Evolutionary conservation across 129 eudicot species (phyloP).

Genomic region (Escallonia rubra): DNA sequence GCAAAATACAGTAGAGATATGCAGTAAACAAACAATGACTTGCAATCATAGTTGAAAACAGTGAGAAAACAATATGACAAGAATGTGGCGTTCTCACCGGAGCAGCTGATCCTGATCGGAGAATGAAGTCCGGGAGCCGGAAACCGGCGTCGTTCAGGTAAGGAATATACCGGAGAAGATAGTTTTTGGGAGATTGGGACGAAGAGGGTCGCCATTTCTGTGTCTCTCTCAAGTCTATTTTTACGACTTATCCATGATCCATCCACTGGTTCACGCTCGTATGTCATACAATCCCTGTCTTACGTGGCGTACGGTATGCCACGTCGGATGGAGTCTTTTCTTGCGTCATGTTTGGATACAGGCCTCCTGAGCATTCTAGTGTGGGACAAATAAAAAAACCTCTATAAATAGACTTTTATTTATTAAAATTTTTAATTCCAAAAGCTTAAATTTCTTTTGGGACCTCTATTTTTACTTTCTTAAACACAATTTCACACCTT

Average conservation of each 20-base stretch:
- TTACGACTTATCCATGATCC: conserved; percentile 31
- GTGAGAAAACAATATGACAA: neutral
- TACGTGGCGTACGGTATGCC: conserved; percentile 27
- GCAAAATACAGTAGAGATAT: neutral
- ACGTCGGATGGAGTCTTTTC: neutral
- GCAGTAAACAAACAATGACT: neutral
- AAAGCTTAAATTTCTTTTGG: no score
- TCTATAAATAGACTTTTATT: no score
- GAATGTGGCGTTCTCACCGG: conserved; percentile 32
- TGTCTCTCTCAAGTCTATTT: neutral
- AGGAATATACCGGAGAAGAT: conserved; percentile 15
- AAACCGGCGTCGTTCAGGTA: conserved; percentile 8
- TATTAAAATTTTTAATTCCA: no score
- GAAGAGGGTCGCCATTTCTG: conserved; percentile 42
- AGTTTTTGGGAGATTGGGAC: conserved; percentile 22
- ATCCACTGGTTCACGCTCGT: neutral
- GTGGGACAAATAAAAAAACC: no score
- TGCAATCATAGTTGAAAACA: neutral
- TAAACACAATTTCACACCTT: no score
- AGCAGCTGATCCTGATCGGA: conserved; percentile 44
- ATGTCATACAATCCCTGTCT: neutral
- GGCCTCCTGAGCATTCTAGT: no score
- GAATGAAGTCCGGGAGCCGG: conserved; percentile 16
- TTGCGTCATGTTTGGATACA: no score
- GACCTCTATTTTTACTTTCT: no score